phyloP scores from a whole-genome alignment of 495 filamentous ascomycete species.

The Podospora pseudocomata region DNA sequence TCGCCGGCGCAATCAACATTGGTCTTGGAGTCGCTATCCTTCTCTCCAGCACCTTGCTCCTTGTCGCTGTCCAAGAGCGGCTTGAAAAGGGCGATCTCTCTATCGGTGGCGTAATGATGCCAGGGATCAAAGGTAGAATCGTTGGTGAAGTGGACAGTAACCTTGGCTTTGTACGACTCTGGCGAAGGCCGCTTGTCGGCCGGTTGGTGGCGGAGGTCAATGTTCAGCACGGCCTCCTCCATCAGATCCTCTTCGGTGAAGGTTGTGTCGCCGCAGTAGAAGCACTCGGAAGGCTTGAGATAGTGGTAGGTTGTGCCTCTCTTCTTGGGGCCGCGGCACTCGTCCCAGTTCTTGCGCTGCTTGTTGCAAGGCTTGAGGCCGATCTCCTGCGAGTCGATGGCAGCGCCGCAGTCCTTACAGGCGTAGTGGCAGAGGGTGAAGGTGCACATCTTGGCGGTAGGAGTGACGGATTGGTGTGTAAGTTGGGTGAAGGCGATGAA shows the following conservation, averaged over 20 bases:
- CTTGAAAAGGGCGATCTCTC: neutral
- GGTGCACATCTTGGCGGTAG: slow-evolving; percentile 3
- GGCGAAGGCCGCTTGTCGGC: neutral
- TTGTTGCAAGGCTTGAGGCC: neutral
- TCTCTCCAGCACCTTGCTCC: neutral
- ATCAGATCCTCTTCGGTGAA: neutral
- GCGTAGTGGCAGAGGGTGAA: slow-evolving; percentile 1
- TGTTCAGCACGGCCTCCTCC: neutral
- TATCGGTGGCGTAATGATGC: neutral
- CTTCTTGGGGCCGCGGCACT: neutral
- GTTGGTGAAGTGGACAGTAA: neutral
- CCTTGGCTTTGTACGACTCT: neutral
- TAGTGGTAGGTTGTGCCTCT: neutral
- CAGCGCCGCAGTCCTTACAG: neutral
- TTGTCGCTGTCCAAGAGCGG: neutral
- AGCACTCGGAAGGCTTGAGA: neutral
- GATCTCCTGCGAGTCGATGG: neutral
- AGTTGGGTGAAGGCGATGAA: neutral
- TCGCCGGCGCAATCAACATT: neutral
- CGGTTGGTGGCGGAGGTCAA: neutral
- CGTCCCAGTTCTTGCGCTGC: neutral
- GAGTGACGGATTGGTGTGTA: neutral
- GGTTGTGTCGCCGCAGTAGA: neutral
- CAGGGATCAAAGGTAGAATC: neutral
- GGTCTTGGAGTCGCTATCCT: neutral